Evolutionary conservation across 2,329 filamentous ascomycete genomes (phyloP).

Genomic region (Beauveria medogensis): DNA sequence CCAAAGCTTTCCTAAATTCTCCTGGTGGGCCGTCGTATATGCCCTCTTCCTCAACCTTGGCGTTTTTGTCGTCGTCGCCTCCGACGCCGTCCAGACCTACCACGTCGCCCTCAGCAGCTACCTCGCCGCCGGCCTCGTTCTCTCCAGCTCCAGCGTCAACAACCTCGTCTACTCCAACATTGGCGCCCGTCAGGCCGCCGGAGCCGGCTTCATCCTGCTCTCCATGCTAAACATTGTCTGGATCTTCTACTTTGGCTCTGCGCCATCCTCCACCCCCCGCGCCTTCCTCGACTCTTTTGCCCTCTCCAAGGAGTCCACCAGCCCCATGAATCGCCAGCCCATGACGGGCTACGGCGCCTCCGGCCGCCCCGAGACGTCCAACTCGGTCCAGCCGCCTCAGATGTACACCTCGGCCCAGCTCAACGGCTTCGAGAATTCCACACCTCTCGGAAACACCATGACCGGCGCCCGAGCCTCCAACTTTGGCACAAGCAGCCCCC

Average conservation of each 20-base stretch:
- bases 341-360: conserved; percentile 67
- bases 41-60: conserved; percentile 76
- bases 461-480: conserved; percentile 36
- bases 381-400: conserved; percentile 71
- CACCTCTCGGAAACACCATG: conserved; percentile 63
- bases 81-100: conserved; percentile 78
- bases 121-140: conserved; percentile 71
- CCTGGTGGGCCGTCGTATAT: conserved; percentile 87
- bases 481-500: conserved; percentile 25
- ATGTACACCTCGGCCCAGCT: conserved; percentile 97
- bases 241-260: conserved; percentile 98
- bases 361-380: conserved; percentile 74
- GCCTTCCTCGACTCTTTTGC: conserved; percentile 95
- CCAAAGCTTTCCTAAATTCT: conserved; percentile 65
- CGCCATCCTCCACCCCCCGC: conserved; percentile 75
- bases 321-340: conserved; percentile 51
- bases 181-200: conserved; percentile 72
- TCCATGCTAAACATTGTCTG: conserved; percentile 91
- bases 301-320: conserved; percentile 71
- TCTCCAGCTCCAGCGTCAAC: conserved; percentile 81
- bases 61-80: conserved; percentile 74
- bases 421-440: conserved; percentile 93
- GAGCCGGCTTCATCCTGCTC: conserved; percentile 86
- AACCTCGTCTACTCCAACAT: conserved; percentile 69
- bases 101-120: conserved; percentile 88